A percentile compares a stretch with the other conserved stretches of the same genome.
Conservation (phyloP, 805 yeast species). For the Maudiozyma pseudohumilis region DNA sequence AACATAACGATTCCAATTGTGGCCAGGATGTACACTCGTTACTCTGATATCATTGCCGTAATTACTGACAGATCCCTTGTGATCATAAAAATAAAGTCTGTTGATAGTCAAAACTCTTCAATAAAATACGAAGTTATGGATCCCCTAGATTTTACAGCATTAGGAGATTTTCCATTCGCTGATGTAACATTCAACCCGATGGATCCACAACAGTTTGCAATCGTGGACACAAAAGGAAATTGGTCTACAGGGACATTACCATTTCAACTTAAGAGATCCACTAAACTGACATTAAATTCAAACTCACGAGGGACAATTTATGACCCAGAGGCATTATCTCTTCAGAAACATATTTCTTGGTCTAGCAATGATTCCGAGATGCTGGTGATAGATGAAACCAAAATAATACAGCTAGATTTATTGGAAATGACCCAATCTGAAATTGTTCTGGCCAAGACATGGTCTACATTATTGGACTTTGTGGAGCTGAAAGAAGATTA, state of each 20-base stretch:
- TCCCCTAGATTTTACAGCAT: constrained; percentile 17
- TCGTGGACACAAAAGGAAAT: constrained; percentile 45
- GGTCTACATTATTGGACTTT: constrained; percentile 44
- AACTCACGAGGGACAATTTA: constrained; percentile 23
- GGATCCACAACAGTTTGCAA: constrained; percentile 31
- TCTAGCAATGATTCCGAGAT: constrained; percentile 25
- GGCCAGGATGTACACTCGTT: constrained; percentile 15
- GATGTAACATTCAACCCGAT: constrained; percentile 39
- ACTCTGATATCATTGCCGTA: constrained; percentile 28
- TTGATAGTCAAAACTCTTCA: constrained; percentile 6
- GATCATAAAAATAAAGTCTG: constrained; percentile 25
- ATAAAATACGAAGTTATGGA: constrained; percentile 15
- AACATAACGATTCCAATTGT: constrained; percentile 31
- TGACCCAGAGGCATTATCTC: constrained; percentile 44
- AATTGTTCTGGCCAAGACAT: constrained; percentile 40
- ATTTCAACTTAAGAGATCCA: constrained; percentile 5
- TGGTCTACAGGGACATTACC: constrained; percentile 35
- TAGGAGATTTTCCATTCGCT: constrained; percentile 32
- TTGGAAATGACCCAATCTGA: constrained; percentile 25
- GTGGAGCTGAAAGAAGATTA: constrained; percentile 28
- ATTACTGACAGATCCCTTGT: constrained; percentile 32
- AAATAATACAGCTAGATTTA: constrained; percentile 29
- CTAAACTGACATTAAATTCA: constrained; percentile 8
- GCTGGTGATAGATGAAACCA: constrained; percentile 35
- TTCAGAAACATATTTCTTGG: constrained; percentile 46